A percentile compares a stretch with the other conserved stretches of the same genome.
These are phyloP conservation scores for Hemerocallis citrina DNA, from an alignment of 106 monocot species.

Conservation along the genomic window DNA sequence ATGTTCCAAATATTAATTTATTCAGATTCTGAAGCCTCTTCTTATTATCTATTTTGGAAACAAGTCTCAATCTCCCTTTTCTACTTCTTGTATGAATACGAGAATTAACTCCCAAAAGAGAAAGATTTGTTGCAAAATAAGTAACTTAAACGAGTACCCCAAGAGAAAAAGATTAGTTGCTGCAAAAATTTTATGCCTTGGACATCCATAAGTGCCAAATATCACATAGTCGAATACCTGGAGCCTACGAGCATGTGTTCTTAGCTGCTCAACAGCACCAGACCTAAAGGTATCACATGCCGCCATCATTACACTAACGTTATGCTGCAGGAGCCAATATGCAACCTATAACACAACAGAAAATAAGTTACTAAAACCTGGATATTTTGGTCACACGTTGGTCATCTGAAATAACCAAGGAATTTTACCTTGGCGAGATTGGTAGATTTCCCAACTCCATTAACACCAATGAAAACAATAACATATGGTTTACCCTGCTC, in stretches of 20 bases:
- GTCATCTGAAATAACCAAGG: not conserved
- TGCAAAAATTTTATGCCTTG: not conserved
- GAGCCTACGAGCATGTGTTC: constrained; percentile 96
- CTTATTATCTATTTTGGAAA: no score
- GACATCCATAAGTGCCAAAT: not conserved
- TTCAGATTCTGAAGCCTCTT: no score
- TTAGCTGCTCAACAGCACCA: constrained; percentile 97
- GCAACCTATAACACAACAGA: constrained; percentile 53
- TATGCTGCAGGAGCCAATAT: constrained; percentile 95
- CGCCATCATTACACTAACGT: constrained; percentile 84
- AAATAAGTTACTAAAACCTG: not conserved
- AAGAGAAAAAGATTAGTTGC: not conserved
- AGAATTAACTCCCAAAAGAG: no score
- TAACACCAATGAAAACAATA: constrained; percentile 93
- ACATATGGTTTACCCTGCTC: constrained; percentile 98
- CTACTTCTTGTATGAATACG: no score
- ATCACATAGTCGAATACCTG: constrained; percentile 39
- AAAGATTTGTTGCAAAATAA: no score
- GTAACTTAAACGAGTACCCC: not conserved
- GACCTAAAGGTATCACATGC: constrained; percentile 98
- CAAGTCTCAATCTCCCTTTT: no score
- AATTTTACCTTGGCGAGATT: constrained; percentile 90
- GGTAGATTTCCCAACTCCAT: constrained; percentile 98
- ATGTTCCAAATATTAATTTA: no score
- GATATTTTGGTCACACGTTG: not conserved